A percentile compares a stretch with the other conserved stretches of the same genome.
These are phyloP conservation scores for Heimioporus sp. DNA, from an alignment of 768 basidiomycete genomes.

Conservation along the genomic window DNA sequence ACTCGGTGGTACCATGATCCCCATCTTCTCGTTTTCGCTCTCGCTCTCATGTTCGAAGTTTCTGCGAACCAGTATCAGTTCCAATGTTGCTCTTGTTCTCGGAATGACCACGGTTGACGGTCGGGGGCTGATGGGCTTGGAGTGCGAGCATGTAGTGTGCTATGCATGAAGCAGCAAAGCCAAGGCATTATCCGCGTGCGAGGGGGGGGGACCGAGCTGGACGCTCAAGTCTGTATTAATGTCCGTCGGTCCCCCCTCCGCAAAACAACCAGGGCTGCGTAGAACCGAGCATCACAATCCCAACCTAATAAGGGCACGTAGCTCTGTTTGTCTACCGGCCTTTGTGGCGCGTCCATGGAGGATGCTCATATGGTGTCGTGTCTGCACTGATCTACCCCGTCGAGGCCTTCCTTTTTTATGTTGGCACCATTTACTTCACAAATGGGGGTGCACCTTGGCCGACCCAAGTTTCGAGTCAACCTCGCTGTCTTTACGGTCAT, in stretches of 20 bases:
- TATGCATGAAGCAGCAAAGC: no score
- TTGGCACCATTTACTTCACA: conserved; percentile 82
- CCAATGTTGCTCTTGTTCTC: conserved; percentile 71
- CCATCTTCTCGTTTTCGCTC: conserved; percentile 88
- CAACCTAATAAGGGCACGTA: conserved; percentile 67
- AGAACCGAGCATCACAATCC: conserved; percentile 70
- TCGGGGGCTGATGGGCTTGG: conserved; percentile 63
- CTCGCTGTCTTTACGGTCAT: conserved; percentile 93
- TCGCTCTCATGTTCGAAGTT: conserved; percentile 71
- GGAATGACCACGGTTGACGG: conserved; percentile 76
- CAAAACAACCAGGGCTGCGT: conserved; percentile 75
- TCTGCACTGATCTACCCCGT: conserved; percentile 84
- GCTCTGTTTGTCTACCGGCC: conserved; percentile 61
- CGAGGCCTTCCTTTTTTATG: conserved; percentile 91
- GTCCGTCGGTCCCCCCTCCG: not conserved
- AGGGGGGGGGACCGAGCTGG: no score
- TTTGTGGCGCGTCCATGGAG: conserved; percentile 82
- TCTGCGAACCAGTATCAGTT: conserved; percentile 62
- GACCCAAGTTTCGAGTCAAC: conserved; percentile 86
- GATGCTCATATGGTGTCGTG: conserved; percentile 78
- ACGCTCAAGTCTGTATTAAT: no score
- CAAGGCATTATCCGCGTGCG: no score
- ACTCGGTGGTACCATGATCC: conserved; percentile 80
- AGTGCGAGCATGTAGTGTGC: no score
- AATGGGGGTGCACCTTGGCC: conserved; percentile 81